Base-by-base conservation (phyloP, 441 rosid genomes). In the Gossypium davidsonii region DNA sequence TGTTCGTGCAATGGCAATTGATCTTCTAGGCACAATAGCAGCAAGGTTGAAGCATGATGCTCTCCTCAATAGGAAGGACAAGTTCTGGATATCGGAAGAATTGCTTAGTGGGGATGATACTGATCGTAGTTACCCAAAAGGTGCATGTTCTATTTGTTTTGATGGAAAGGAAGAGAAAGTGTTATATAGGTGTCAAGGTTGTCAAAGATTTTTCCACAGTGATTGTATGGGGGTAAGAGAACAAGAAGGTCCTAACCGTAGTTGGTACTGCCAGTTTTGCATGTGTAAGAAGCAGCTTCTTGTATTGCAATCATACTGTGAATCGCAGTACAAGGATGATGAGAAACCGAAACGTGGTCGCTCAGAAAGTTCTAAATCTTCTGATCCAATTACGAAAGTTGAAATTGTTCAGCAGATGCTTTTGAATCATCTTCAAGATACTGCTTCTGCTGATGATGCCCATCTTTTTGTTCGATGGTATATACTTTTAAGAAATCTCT, bases 1-100 rank as follows among this genome's bases (percentile, higher is more conserved):
- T 71, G 99, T 91, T 11, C 91, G 99, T 46, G 83, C 91, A 66
- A 84, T 93, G 97, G 97, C 99, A 84, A 93, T 96, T 78, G 98
- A 96, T 72, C 81, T 96, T 80, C 90, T 93, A 64, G 99, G 99
- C 74, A 86, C 90, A 48, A 87, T 96, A 79, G 99, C 99, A 62
- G 85, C 97, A 51, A 90, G 98, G 79, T 81, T 96, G 80, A 96
- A 96, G 80, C 92, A 85, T 52, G 98, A 93, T 85, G 89, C 92
- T 79, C 86, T 85, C 70, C 80, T 88, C 67, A 81, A 86, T 79
- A 77, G 83, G 79, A 71, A 51, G 77, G 90, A 83, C 73, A 86
- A 76, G 72, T 89, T 89, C 81, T 94, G 96, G 97, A 82, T 83
- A 71, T 71, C 84, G 59, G 81, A 79, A 76, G 97, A 88, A 82